These are phyloP conservation scores for Zymoseptoria ardabiliae DNA, from an alignment of 2,329 filamentous ascomycete species.

Conservation along the genomic window DNA sequence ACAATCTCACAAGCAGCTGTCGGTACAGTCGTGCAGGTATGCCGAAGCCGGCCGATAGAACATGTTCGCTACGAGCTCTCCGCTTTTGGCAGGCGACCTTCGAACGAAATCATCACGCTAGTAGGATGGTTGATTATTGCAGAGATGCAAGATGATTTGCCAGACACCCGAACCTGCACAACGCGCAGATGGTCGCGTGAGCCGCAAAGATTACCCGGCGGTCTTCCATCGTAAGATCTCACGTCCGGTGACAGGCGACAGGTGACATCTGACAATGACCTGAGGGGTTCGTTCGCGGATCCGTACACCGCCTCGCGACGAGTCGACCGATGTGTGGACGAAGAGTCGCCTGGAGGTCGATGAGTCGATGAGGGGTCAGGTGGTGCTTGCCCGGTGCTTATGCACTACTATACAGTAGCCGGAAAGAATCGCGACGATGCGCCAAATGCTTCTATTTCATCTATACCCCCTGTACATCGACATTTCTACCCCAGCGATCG, in stretches of 20 bases:
- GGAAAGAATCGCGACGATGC: background rate
- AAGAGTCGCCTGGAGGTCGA: background rate
- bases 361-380: background rate
- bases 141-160: too few relatives aligned
- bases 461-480: background rate
- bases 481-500: constrained; percentile 4
- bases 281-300: background rate
- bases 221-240: background rate
- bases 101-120: background rate
- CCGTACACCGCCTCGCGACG: background rate
- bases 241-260: background rate
- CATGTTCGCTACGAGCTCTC: background rate
- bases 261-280: background rate
- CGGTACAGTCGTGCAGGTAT: background rate
- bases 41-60: background rate
- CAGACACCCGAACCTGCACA: background rate
- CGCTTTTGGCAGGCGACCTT: background rate
- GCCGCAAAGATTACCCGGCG: background rate
- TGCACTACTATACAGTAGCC: background rate
- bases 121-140: too few relatives aligned
- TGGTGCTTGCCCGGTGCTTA: background rate
- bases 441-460: background rate
- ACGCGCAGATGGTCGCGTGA: background rate
- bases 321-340: background rate
- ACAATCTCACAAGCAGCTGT: background rate